Evolutionary conservation across 441 rosid genomes (phyloP).

Genomic region (Manihot esculenta): DNA sequence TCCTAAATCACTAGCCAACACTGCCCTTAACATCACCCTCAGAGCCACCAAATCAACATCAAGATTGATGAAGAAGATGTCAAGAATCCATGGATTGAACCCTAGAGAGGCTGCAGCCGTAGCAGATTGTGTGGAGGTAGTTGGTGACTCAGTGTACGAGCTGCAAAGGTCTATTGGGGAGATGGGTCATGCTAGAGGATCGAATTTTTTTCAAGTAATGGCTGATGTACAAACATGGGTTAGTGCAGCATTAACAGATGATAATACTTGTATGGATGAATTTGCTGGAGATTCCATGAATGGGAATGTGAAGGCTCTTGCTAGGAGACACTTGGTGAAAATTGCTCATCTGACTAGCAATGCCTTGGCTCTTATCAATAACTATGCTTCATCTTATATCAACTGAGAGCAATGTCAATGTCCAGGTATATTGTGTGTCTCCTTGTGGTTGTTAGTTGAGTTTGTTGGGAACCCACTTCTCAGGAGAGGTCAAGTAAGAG

Average conservation of each 20-base stretch:
- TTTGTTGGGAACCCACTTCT: not conserved
- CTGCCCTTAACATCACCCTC: constrained; percentile 60
- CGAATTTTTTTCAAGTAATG: constrained; percentile 41
- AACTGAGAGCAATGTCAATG: not conserved
- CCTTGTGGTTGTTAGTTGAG: not conserved
- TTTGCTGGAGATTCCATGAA: constrained; percentile 30
- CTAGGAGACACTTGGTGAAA: constrained; percentile 27
- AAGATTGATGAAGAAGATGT: constrained; percentile 38
- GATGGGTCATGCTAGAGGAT: constrained; percentile 29
- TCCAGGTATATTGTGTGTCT: not conserved
- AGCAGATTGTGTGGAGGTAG: constrained; percentile 58
- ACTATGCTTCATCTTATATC: constrained; percentile 11
- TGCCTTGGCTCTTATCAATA: constrained; percentile 36
- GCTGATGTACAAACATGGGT: constrained; percentile 73
- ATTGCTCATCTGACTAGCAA: constrained; percentile 38
- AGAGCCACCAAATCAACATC: constrained; percentile 36
- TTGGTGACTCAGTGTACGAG: constrained; percentile 50
- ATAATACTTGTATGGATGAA: constrained; percentile 68
- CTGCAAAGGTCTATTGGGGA: constrained; percentile 53
- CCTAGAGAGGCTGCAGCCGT: constrained; percentile 45
- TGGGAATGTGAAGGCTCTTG: constrained; percentile 36
- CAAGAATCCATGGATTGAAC: constrained; percentile 30
- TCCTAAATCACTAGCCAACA: constrained; percentile 42
- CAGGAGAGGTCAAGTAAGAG: not conserved
- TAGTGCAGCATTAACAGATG: constrained; percentile 72